Conservation (phyloP, 495 filamentous ascomycete genomes). For the Baudoinia panamericana region DNA sequence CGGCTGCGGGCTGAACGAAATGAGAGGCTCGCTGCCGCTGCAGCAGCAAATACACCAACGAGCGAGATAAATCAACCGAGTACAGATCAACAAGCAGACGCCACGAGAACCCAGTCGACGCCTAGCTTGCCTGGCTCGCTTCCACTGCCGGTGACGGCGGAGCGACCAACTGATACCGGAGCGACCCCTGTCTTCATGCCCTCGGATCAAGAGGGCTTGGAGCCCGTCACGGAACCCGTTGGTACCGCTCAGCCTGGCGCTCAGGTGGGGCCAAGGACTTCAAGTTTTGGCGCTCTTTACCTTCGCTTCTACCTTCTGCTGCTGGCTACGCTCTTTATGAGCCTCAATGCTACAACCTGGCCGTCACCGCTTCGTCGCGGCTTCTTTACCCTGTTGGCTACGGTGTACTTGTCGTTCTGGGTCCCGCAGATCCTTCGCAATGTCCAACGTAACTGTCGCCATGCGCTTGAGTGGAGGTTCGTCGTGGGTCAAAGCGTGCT, state of each 20-base stretch:
- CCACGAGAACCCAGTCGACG: too few relatives aligned
- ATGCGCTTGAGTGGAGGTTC: constrained; percentile 76
- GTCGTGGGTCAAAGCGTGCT: constrained; percentile 70
- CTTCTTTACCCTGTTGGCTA: constrained; percentile 55
- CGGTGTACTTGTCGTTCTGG: constrained; percentile 82
- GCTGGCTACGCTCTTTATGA: constrained; percentile 56
- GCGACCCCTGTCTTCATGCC: constrained; percentile 63
- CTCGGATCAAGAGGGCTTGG: constrained; percentile 67
- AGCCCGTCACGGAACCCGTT: constrained; percentile 34
- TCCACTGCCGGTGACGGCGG: constrained; percentile 50
- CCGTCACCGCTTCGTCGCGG: constrained; percentile 50
- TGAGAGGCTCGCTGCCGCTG: not conserved
- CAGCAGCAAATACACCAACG: not conserved
- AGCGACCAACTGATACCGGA: constrained; percentile 33
- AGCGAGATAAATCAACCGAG: constrained; percentile 14
- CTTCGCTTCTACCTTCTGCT: constrained; percentile 64
- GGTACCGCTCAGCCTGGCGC: constrained; percentile 1
- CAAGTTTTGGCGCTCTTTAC: constrained; percentile 55
- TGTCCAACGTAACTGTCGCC: constrained; percentile 76
- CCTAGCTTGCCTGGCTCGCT: constrained; percentile 36
- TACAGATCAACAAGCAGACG: constrained; percentile 25
- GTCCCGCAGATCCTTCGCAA: constrained; percentile 83
- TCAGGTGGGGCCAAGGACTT: constrained; percentile 18
- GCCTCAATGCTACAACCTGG: constrained; percentile 63
- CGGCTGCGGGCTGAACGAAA: constrained; percentile 5